A percentile compares a stretch with the other conserved stretches of the same genome.
Conservation (phyloP, 208 protist species). For the Leishmania turanica region DNA sequence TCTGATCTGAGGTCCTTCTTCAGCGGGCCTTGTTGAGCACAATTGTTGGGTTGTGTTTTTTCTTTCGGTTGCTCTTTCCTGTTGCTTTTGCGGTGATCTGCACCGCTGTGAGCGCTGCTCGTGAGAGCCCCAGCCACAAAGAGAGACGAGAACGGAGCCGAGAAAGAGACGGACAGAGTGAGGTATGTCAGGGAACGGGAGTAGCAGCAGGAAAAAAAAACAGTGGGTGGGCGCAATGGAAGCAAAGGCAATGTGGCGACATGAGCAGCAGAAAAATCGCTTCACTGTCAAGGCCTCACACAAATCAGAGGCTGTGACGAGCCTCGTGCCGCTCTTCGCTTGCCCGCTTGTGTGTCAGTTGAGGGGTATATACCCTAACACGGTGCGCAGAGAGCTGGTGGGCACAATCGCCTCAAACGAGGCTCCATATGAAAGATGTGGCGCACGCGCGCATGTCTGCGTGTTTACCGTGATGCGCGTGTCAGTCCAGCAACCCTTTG, state of each 20-base stretch:
- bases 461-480: not conserved
- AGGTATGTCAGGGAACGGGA: not conserved
- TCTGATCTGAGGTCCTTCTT: not conserved
- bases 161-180: not conserved
- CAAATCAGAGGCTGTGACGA: not conserved
- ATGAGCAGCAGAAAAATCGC: not conserved
- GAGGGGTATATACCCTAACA: not conserved
- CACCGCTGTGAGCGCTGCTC: not conserved
- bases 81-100: not conserved
- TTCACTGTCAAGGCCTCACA: not conserved
- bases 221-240: not conserved
- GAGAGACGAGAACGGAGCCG: not conserved
- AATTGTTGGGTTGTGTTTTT: not conserved
- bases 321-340: not conserved
- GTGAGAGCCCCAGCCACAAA: not conserved
- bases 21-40: not conserved
- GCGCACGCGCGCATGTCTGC: not conserved
- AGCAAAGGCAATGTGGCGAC: not conserved
- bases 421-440: not conserved
- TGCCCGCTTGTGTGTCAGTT: not conserved
- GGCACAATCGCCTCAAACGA: not conserved
- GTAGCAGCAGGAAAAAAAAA: not conserved
- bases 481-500: not conserved
- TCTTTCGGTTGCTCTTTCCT: not conserved
- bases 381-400: not conserved